Base-by-base conservation (phyloP, 129 eudicot genomes). In the Flaveria trinervia region DNA sequence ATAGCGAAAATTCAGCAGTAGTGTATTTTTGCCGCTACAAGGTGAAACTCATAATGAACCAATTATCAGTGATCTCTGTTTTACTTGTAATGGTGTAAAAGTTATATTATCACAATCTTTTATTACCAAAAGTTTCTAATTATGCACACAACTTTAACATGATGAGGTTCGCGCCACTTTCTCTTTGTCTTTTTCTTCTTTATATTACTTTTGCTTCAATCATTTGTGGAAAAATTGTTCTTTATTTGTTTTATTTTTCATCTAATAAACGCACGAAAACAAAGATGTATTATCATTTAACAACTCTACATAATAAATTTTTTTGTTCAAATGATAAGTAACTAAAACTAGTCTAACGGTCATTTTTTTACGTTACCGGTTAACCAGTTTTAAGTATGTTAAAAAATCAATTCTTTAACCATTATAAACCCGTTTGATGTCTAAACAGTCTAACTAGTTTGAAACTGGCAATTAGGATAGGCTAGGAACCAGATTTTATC, bases 101-200 rank as follows among this genome's bases (percentile, higher is more conserved):
- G 50, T 33, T 59, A 25, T 26, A 49, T 46, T 60, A 36, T 46
- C 62, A 23, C 30, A 12, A 41, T 48, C 50, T 50, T 71, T 70
- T 70, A 61, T 70, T 70, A 61, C 72, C 44, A 6, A 18, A 28
- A 61, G 50, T 22, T 68, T 79, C 67, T 20, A 33, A 50, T 71
- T 15, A 71, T 50, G 72, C 66, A 62, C 72, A 49, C 14, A 71
- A 71, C 77, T 71, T 79, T 51, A 13, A 46, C 62, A 3, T 67
- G 30, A 77, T 67, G 46, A 77, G 36, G 20, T 68, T 52, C 41
- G 56, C 36, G 57, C 79, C 81, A 25, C 50, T 26, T 68, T 22
- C 7, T 14, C 26, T 8, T 36, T 0, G 15, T 46, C 14, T 18
- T 43, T 60, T 23, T 25, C 23, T 12, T 12, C 25, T 25, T 28